Base-by-base conservation (phyloP, 129 eudicot genomes). In the Helianthus tuberosus region DNA sequence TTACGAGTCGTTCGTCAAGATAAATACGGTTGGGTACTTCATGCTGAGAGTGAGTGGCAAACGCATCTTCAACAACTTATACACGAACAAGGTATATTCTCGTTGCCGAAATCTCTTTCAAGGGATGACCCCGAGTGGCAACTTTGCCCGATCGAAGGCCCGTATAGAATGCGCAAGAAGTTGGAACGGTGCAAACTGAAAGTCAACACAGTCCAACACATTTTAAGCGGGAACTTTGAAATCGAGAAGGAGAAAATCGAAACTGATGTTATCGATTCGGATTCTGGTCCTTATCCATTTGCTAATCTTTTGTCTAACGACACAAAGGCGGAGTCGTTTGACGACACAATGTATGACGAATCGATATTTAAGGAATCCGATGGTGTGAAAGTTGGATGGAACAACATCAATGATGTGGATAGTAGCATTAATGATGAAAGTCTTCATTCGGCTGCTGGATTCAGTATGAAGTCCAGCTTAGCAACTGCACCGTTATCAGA, bases 11-110 rank as follows among this genome's bases (percentile, higher is more conserved):
- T 95, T 51, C 94, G 99, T 66, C 99, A 95, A 82, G 99, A 95
- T 77, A 95, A 95, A 71, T 95, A 95, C 54, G 99, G 99, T 55
- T 95, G 99, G 99, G 97, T 95, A 35, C 94, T 95, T 6, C 99
- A 95, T 82, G 99, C 99, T 68, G 99, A 95, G 64, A 91, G 97
- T 75, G 99, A 95, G 58, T 91, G 99, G 99, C 99, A 95, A 74
- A 81, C 92, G 39, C 99, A 91, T 86, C 91, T 95, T 75, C 96
- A 89, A 70, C 94, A 95, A 72, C 97, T 95, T 62, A 89, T 95
- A 39, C 99, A 95, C 27, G 99, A 95, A 71, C 85, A 96, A 59
- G 99, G 97, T 39, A 91, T 91, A 75, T 91, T 95, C 76, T 89
- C 97, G 11, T 74, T 89, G 58, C 68, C 80, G 23, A 89, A 79